Evolutionary conservation across 345 rosid species (phyloP), one percentile per base, ranked within the genome.

Genomic region (Eucalyptus viminalis): DNA sequence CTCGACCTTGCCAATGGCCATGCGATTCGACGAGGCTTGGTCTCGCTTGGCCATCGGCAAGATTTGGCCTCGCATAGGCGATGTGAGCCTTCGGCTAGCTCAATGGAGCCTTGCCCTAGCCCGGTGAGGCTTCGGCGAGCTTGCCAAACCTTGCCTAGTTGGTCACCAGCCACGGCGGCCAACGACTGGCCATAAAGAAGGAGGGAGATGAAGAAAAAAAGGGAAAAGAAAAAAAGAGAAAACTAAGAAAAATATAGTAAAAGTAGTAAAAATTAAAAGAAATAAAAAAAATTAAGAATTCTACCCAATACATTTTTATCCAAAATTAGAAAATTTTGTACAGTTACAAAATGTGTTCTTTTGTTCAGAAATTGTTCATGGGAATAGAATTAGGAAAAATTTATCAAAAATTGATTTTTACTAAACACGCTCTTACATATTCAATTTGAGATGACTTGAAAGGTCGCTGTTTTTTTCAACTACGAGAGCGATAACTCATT

Each of bases 361-460:
- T 53, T 19, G 0, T 53, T 53, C 2, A 8, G 0, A 53, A 53
- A 53, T 53, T 53, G 2, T 53, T 53, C 1, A 0, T 0, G 0
- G 1, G 4, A 53, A 19, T 53, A 53, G 5, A 53, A 53, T 4
- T 1, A 8, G 1, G 5, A 21, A 53, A 53, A 53, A 4, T 21
- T n/a, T n/a, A n/a, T n/a, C 21, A 53, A 53, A 53, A 19, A 53
- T 53, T 53, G 10, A 7, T 2, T 0, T 53, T 53, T 53, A 21
- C 0, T 10, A 3, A 53, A 53, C 0, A 2, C 0, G 1, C 1
- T 3, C 0, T 62, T 62, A 62, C 0, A 6, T 0, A 62, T 62
- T 14, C 1, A 62, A 62, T 62, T 62, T 27, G 17, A 12, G 16
- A 27, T 14, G 69, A 62, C 69, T 29, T 3, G 16, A 62, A 62